These are phyloP conservation scores for Torulaspora quercuum DNA, from an alignment of 805 yeast species.

Conservation along the genomic window DNA sequence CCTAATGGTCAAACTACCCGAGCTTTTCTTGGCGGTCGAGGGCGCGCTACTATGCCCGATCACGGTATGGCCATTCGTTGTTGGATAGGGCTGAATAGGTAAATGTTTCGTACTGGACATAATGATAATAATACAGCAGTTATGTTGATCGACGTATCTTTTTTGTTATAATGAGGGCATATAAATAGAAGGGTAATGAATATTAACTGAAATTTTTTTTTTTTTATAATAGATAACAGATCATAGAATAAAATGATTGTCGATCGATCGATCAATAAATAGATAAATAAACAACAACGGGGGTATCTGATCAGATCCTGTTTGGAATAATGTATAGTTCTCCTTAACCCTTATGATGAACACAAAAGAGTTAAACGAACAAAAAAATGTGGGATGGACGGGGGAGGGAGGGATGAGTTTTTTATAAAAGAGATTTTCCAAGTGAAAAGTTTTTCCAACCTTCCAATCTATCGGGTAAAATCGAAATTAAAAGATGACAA, in stretches of 20 bases:
- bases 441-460: conserved; percentile 3
- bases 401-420: conserved; percentile 1
- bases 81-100: conserved; percentile 21
- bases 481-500: no score
- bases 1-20: conserved; percentile 36
- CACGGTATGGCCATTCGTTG: conserved; percentile 5
- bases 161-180: conserved; percentile 1
- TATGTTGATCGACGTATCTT: no score
- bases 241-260: conserved; percentile 1
- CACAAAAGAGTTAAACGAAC: conserved; percentile 2
- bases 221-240: no score
- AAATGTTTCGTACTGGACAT: conserved; percentile 17
- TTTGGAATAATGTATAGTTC: no score
- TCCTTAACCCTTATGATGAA: conserved; percentile 1
- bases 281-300: neutral
- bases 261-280: no score
- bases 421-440: conserved; percentile 1
- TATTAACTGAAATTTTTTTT: no score
- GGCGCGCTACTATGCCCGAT: conserved; percentile 14
- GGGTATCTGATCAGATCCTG: no score
- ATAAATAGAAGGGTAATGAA: neutral
- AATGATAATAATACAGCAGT: conserved; percentile 1
- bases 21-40: conserved; percentile 18
- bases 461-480: no score
- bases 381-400: conserved; percentile 3